phyloP scores from a whole-genome alignment of 495 filamentous ascomycete genomes.

The Penicillium cataractarum region DNA sequence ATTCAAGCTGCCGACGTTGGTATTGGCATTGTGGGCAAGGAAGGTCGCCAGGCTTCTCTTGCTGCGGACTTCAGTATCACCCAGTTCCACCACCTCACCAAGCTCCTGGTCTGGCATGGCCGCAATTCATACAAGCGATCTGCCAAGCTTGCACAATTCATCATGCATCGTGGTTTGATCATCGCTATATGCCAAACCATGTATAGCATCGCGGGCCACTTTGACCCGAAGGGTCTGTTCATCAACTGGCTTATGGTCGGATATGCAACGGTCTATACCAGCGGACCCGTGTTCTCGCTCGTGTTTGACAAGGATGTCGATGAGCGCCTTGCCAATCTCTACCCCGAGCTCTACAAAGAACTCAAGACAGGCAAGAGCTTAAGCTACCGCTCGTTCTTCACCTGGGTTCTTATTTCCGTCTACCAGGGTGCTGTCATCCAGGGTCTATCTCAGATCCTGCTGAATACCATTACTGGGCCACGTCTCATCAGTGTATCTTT shows the following conservation, averaged over 20 bases:
- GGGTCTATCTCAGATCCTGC: constrained; percentile 83
- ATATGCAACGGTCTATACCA: constrained; percentile 96
- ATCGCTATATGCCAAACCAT: constrained; percentile 96
- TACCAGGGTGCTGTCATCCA: constrained; percentile 97
- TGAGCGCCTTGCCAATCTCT: constrained; percentile 87
- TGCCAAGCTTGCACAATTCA: constrained; percentile 95
- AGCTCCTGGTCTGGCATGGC: constrained; percentile 97
- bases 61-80: constrained; percentile 96
- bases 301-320: constrained; percentile 96
- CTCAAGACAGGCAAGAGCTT: constrained; percentile 81
- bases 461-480: constrained; percentile 66
- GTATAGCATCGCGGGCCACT: constrained; percentile 88
- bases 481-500: constrained; percentile 90
- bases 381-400: constrained; percentile 91
- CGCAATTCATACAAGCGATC: constrained; percentile 95
- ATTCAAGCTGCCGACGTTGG: constrained; percentile 98
- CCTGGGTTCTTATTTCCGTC: constrained; percentile 93
- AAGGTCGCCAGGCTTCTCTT: constrained; percentile 90
- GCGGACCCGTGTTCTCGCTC: constrained; percentile 91
- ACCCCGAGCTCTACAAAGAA: constrained; percentile 97
- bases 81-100: constrained; percentile 95
- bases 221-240: constrained; percentile 93
- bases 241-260: constrained; percentile 97
- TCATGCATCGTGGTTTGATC: constrained; percentile 95
- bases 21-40: constrained; percentile 97